Evolutionary conservation across 495 filamentous ascomycete genomes (phyloP), one percentile per base, ranked within the genome.

Genomic region (Venustampulla echinocandica): DNA sequence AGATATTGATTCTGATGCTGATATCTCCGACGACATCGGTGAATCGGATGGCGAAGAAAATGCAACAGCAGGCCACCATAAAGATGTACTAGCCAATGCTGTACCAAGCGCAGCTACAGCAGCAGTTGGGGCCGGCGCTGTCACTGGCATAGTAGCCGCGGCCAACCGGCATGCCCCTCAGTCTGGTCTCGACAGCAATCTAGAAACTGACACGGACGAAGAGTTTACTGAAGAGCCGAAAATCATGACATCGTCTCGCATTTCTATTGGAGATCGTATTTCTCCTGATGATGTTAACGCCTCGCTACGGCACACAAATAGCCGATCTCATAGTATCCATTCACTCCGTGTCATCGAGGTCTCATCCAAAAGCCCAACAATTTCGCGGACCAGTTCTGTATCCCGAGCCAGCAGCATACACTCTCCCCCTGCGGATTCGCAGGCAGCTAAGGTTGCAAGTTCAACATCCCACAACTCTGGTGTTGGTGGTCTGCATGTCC

Each of bases 281-380:
- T 46, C 54, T 38, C 54, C 51, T 18, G 54, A 60, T 21, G 47
- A 53, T n/a, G 4, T 20, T 3, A 43, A 24, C 2, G 46, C 10
- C 7, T 34, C 30, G 14, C 56, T 52, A 10, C 42, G 52, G 48
- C 44, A 19, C 15, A 47, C 52, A 1, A 59, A 53, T 10, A 56
- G 55, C n/a, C 62, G 69, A 33, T 65, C 74, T n/a, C 63, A 62
- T 4, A 75, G 74, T 50, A 61, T 72, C 6, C 70, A 70, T 41
- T 77, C 74, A 10, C 61, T 72, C 19, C 68, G 72, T 4, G 49
- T 77, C 35, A 72, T 77, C 24, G 74, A 77, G 23, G 71, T 77
- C n/a, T 47, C 66, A 14, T 62, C 65, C 69, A 66, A 65, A 21
- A 73, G 67, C 50, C 68, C 70, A 10, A 60, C 52, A 2, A 54